Base-by-base conservation (phyloP, 139 green algal species). In the Haematococcus sp. region DNA sequence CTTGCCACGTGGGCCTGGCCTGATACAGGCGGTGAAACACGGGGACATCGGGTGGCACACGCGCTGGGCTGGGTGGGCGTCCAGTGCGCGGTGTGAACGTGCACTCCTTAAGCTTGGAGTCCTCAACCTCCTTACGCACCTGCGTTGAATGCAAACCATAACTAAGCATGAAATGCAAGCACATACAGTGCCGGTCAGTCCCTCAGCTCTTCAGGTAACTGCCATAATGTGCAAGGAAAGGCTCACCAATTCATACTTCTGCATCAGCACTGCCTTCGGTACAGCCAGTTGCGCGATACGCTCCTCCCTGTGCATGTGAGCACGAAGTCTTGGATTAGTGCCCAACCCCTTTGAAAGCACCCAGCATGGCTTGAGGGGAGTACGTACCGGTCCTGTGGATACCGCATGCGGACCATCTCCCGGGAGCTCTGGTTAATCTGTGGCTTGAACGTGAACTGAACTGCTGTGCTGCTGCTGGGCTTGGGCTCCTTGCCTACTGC, bases 101-200 rank as follows among this genome's bases (percentile, higher is more conserved):
- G 81, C 81, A 86, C 32, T 81, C 72, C 11, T 66, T 51, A 44
- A 83, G 64, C 73, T 83, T 64, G 56, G 76, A 54, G 32, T 77
- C 74, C 58, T 81, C 55, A 51, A 63, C 35, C 46, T 65, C 67
- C 60, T 68, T 43, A 25, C 75, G 68, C 44, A 81, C 17, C 74
- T 80, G 74, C 19, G 1, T 25, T 46, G 0, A 3, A 1, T 28
- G 19, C 27, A 49, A 49, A 19, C n/a, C n/a, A n/a, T n/a, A n/a
- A n/a, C n/a, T n/a, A n/a, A n/a, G n/a, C n/a, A n/a, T n/a, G n/a
- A n/a, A n/a, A n/a, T n/a, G n/a, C n/a, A n/a, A n/a, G n/a, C n/a
- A n/a, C n/a, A n/a, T n/a, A n/a, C n/a, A n/a, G n/a, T n/a, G n/a
- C n/a, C n/a, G n/a, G n/a, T n/a, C n/a, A n/a, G n/a, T n/a, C n/a